Evolutionary conservation across 805 yeast genomes (phyloP).

Genomic region (Metschnikowia lunata): DNA sequence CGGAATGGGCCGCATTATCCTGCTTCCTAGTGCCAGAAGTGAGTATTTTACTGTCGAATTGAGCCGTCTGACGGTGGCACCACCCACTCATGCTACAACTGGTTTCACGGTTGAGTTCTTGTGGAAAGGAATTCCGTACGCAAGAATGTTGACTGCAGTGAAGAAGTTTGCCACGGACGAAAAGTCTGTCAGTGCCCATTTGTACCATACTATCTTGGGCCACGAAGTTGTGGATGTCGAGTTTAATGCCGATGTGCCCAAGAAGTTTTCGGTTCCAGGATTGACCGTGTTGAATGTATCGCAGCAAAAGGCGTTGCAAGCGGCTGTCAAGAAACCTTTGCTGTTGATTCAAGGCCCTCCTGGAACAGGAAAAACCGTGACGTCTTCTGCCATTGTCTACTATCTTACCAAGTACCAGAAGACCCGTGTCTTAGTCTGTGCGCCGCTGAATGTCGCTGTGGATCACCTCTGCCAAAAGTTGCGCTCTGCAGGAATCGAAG

Average conservation of each 20-base stretch:
- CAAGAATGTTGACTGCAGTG: conserved; percentile 79
- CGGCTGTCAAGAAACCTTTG: conserved; percentile 15
- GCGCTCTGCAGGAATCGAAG: conserved; percentile 65
- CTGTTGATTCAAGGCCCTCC: conserved; percentile 77
- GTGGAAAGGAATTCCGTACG: conserved; percentile 83
- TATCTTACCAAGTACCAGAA: conserved; percentile 62
- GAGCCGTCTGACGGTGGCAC: conserved; percentile 33
- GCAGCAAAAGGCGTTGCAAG: conserved; percentile 68
- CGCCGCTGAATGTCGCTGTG: conserved; percentile 94
- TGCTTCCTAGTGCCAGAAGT: conserved; percentile 60
- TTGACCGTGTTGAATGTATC: conserved; percentile 65
- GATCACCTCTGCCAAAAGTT: conserved; percentile 82
- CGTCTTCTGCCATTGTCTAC: conserved; percentile 82
- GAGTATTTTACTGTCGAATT: conserved; percentile 69
- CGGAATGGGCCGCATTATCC: conserved; percentile 64
- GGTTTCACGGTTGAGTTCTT: conserved; percentile 82
- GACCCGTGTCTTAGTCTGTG: conserved; percentile 77
- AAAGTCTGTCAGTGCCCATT: conserved; percentile 64
- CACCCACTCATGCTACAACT: conserved; percentile 56
- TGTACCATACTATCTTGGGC: conserved; percentile 77
- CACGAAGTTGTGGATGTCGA: conserved; percentile 64
- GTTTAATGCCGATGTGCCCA: conserved; percentile 60
- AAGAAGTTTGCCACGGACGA: conserved; percentile 64
- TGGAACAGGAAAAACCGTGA: conserved; percentile 87
- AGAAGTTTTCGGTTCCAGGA: conserved; percentile 57